Evolutionary conservation across 2,329 filamentous ascomycete genomes (phyloP), one percentile per base, ranked within the genome.

Genomic region (Fusarium devonianum): DNA sequence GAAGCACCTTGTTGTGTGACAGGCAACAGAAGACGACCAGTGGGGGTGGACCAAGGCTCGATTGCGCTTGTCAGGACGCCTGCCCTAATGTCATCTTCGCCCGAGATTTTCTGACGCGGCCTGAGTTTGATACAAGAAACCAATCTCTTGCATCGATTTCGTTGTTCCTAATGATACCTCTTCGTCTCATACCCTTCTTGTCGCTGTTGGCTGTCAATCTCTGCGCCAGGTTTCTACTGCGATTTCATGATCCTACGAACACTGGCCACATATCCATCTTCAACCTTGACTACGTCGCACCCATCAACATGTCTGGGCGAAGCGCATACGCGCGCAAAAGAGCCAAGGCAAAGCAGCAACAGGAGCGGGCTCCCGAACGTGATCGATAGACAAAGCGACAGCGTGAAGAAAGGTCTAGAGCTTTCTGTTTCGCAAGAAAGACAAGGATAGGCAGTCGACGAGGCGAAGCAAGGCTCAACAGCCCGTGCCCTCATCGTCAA

Each of bases 291-390:
- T 1, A 16, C 23, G 11, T 13, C 39, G 36, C 25, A 17, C 16
- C 11, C 12, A 13, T 49, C 35, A 26, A 35, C 53, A 84, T 84
- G 81, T 84, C 81, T 6, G 81, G 80, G 51, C 73, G 81, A 45
- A 83, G 81, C 67, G 81, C 81, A 22, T 75, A 81, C 58, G 81
- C 82, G 64, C 78, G 81, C 62, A 83, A 83, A 66, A 83, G 82
- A 71, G 81, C 80, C 56, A 80, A 83, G 48, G 71, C 75, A 18
- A 77, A 75, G 42, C 56, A 66, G 3, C 69, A 62, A 25, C 72
- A 73, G 13, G 58, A 83, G 79, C 2, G 78, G 78, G 0, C 70
- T 84, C 37, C 72, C 81, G 34, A 77, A 70, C 33, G 74, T 73
- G 16, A 69, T 84, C 36, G 81, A 84, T 56, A 80, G 78, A 67